Base-by-base conservation (phyloP, 2,329 filamentous ascomycete genomes). In the Canariomyces notabilis region DNA sequence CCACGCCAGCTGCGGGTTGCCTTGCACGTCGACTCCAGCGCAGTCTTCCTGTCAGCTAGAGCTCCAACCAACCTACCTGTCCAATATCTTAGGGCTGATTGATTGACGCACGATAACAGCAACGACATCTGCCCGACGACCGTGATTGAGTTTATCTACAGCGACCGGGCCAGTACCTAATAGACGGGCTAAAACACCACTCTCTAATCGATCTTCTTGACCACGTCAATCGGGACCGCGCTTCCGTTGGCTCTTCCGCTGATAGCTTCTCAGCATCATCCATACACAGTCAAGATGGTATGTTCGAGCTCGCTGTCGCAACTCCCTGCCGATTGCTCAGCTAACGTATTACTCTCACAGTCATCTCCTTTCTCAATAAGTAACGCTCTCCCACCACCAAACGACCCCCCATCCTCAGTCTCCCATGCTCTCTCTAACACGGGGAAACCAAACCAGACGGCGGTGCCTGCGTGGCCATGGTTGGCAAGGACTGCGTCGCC, bases 401-500 rank as follows among this genome's bases (percentile, higher is more conserved):
- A 67, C 80, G 58, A 48, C 35, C 48, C 38, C 42, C 32, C 55
- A 39, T 35, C 47, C 40, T 41, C 37, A 44, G 32, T 54, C 37
- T 46, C 42, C 41, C 37, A 42, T 34, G 37, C 37, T 36, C 42
- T 23, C 50, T 20, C 42, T 16, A 35, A 40, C 8, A 14, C 37
- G 21, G 12, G 12, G 8, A 42, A n/a, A 18, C 18, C 12, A n/a
- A 46, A 54, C n/a, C 55, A 83, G 80, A 85, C 68, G 91, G 91
- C 74, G 91, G 91, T 68, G 91, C 91, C 74, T 91, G 86, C 72
- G 89, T 97, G 58, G 91, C 91, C 71, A 97, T 97, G 93, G 90
- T 95, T 57, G 93, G 93, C 76, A 97, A 98, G 74, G 90, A 97
- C 82, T 98, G 93, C 71, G 93, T 98, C 52, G 93, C 93, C 71